Evolutionary conservation across 345 rosid genomes (phyloP).

Genomic region (Capsella bursapastoris): DNA sequence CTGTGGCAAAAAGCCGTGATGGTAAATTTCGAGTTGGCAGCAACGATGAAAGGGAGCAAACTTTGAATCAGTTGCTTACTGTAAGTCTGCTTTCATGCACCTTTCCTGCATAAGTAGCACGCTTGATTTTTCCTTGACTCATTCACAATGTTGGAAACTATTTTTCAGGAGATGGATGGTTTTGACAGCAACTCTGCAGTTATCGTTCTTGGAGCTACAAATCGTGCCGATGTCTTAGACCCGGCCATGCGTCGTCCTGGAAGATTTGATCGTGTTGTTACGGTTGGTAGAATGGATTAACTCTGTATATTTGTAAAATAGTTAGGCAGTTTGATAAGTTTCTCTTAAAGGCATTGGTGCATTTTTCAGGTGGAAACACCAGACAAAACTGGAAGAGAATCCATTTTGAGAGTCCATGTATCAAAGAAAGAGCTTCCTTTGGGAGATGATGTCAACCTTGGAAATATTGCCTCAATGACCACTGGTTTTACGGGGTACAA

Average conservation of each 20-base stretch:
- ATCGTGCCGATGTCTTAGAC: conserved; percentile 95
- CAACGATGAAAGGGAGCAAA: conserved; percentile 97
- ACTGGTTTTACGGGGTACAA: conserved; percentile 95
- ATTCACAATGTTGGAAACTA: conserved; percentile 30
- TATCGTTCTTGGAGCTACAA: conserved; percentile 97
- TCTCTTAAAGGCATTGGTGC: background rate
- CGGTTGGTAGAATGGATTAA: conserved; percentile 55
- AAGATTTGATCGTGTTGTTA: conserved; percentile 97
- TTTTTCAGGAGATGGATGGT: conserved; percentile 95
- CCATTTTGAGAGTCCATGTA: conserved; percentile 84
- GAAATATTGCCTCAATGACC: conserved; percentile 89
- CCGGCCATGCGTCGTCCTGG: conserved; percentile 97
- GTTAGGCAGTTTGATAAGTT: conserved; percentile 5
- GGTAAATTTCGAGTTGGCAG: conserved; percentile 85
- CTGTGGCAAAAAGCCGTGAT: conserved; percentile 98
- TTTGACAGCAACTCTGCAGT: conserved; percentile 94
- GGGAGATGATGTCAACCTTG: conserved; percentile 76
- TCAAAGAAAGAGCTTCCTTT: conserved; percentile 82
- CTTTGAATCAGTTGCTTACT: conserved; percentile 95
- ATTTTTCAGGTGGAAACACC: conserved; percentile 85
- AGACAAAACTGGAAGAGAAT: conserved; percentile 89
- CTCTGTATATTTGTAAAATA: conserved; percentile 23
- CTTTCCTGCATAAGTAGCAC: conserved; percentile 12
- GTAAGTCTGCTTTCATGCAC: conserved; percentile 49
- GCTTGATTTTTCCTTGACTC: background rate